These are phyloP conservation scores for Didymella keratinophila DNA, from an alignment of 2,329 filamentous ascomycete genomes.

Conservation along the genomic window DNA sequence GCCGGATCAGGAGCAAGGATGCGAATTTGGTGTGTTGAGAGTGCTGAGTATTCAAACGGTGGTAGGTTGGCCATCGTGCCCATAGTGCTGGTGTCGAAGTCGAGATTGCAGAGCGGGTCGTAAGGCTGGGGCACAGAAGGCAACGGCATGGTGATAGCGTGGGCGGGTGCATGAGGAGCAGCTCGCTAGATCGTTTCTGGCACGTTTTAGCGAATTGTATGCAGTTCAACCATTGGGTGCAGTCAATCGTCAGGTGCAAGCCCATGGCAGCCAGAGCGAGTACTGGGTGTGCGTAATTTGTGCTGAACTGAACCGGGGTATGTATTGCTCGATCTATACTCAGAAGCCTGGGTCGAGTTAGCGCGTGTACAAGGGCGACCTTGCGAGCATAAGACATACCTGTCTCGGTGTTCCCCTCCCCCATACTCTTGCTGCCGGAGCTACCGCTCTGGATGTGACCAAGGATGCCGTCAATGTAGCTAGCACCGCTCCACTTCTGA, in stretches of 20 bases:
- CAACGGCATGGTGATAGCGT: background rate
- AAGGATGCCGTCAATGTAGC: conserved; percentile 86
- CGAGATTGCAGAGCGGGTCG: background rate
- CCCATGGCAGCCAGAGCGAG: background rate
- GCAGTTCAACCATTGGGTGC: background rate
- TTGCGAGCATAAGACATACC: conserved; percentile 32
- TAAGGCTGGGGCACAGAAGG: background rate
- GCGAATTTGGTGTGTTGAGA: conserved; percentile 5
- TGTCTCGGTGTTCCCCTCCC: conserved; percentile 87
- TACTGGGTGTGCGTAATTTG: background rate
- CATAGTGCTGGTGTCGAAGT: background rate
- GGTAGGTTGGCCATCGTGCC: background rate
- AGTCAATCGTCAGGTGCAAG: background rate
- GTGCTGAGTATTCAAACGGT: background rate
- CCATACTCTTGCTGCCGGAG: conserved; percentile 90
- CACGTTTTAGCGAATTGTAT: background rate
- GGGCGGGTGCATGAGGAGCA: background rate
- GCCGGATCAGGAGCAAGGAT: background rate
- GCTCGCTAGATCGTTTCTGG: conserved; percentile 6
- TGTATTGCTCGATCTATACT: background rate
- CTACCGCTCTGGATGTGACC: conserved; percentile 92
- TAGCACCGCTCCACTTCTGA: conserved; percentile 82
- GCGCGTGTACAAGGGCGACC: background rate
- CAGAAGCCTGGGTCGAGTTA: conserved; percentile 13
- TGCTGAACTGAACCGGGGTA: background rate